Evolutionary conservation across 108 stramenopile genomes (phyloP).

Genomic region (Skeletonema menzelii): DNA sequence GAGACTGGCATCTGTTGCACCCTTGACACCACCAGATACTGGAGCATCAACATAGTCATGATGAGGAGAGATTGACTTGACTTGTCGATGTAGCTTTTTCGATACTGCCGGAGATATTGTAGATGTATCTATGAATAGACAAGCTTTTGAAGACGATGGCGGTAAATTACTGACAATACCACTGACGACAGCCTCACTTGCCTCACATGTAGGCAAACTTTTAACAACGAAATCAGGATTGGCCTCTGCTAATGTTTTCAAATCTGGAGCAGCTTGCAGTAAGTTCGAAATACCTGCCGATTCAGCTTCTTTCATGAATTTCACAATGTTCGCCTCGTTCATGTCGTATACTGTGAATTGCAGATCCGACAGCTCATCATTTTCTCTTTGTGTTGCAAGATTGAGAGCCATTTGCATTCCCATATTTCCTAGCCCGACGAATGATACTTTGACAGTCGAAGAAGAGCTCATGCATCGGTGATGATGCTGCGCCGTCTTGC

Average conservation of each 20-base stretch:
- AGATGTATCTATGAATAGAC: constrained; percentile 39
- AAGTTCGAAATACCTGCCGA: constrained; percentile 3
- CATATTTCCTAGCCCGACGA: constrained; percentile 95
- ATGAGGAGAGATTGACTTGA: constrained; percentile 26
- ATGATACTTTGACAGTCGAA: constrained; percentile 54
- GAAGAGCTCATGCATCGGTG: background rate
- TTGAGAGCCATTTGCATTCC: constrained; percentile 86
- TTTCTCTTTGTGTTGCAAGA: constrained; percentile 33
- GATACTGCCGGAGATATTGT: constrained; percentile 30
- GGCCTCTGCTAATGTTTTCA: constrained; percentile 21
- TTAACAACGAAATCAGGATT: constrained; percentile 38
- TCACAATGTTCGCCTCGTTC: constrained; percentile 15
- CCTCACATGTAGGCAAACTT: constrained; percentile 36
- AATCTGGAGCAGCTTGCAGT: constrained; percentile 16
- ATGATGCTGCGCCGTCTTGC: background rate
- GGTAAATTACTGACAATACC: constrained; percentile 16
- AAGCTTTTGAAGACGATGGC: constrained; percentile 5
- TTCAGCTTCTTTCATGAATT: constrained; percentile 20
- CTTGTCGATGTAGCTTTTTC: constrained; percentile 27
- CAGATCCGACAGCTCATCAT: background rate
- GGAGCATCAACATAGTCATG: constrained; percentile 82
- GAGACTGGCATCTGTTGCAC: constrained; percentile 85
- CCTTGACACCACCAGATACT: constrained; percentile 93
- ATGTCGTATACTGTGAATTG: constrained; percentile 36
- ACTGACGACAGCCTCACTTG: constrained; percentile 33